Base-by-base conservation (phyloP, 208 protist species). In the Wallacemonas rigidus region DNA sequence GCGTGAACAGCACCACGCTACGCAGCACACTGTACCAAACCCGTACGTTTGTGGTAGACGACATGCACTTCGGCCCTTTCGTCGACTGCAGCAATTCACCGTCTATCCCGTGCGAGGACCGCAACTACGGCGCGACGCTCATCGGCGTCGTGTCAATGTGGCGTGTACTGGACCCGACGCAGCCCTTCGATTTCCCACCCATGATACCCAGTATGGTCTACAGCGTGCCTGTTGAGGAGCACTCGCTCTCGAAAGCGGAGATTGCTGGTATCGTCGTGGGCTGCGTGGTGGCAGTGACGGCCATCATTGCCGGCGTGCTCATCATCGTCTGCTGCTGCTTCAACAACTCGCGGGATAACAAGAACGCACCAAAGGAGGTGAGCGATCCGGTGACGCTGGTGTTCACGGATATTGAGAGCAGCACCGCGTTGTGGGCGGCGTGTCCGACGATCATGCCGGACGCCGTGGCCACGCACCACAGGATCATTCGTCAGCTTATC, bases 361-460 rank as follows among this genome's bases (percentile, higher is more conserved):
- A 68, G 50, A 69, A 75, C 58, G 85, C 85, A 1, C 87, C 80
- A n/a, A 89, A 85, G 73, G 68, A 85, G 14, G 35, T 5, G 11
- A n/a, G 36, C 6, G 71, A 78, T 26, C 83, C 82, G 45, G 79
- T 90, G 51, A 87, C 87, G 41, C 79, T 95, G 6, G 43, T 92
- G 51, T 93, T 95, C 76, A 93, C 88, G 38, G 90, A 93, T 74
- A 83, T 93, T 65, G 83, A 93, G 77, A 86, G 83, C 80, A 91
- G 83, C 78, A 93, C 90, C 26, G 88, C 83, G 50, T 67, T 95
- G 74, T 95, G 90, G 88, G 86, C 83, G n/a, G 77, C 68, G 43
- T 50, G 78, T 45, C 83, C 90, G 54, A 68, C 79, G 61, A 64
- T 70, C 67, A 95, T 95, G 90, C 50, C 77, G 4, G 81, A 86